Conservation (phyloP, 2,329 filamentous ascomycete genomes). For the Colletotrichum cordylinicola region DNA sequence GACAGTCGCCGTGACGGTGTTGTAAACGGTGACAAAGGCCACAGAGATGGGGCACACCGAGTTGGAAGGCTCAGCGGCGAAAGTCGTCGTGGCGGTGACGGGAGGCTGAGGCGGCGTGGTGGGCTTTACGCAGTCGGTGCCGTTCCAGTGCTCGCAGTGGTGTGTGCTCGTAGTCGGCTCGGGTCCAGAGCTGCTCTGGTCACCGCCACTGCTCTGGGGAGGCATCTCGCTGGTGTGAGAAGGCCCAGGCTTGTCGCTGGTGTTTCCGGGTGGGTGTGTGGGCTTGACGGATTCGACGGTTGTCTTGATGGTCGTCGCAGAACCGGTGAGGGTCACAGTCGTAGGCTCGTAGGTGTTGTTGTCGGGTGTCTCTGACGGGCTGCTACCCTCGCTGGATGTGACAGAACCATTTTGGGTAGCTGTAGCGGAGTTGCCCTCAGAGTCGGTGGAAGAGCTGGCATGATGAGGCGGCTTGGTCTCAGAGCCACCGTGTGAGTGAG, state of each 20-base stretch:
- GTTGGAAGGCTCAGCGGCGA: conserved; percentile 12
- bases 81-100: background rate
- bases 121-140: conserved; percentile 11
- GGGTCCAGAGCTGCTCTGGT: background rate
- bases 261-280: background rate
- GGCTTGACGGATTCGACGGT: background rate
- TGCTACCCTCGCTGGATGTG: background rate
- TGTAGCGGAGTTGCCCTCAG: background rate
- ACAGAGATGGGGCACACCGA: conserved; percentile 32
- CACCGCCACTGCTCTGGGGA: background rate
- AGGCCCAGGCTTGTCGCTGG: background rate
- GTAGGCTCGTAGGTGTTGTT: background rate
- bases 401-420: background rate
- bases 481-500: background rate
- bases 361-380: background rate
- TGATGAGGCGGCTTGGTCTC: background rate
- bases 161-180: conserved; percentile 6
- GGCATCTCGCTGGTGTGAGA: background rate
- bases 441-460: background rate
- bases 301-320: background rate
- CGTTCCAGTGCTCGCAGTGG: conserved; percentile 26
- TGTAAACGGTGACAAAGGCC: conserved; percentile 38
- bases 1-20: conserved; percentile 40
- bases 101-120: background rate
- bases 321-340: background rate